Conservation (phyloP, 495 filamentous ascomycete species). For the Aspergillus avenaceus region DNA sequence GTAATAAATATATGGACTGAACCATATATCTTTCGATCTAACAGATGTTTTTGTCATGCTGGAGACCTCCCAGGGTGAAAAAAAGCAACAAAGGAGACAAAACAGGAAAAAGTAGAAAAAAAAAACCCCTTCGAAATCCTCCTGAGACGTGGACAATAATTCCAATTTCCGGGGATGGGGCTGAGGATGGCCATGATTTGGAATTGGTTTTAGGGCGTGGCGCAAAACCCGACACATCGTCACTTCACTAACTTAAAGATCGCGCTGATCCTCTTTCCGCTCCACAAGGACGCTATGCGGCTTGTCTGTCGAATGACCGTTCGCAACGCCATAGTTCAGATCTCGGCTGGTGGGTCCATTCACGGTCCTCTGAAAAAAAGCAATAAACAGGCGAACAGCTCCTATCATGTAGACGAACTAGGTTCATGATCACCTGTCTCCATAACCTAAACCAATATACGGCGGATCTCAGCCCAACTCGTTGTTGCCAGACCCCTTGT, state of each 20-base stretch:
- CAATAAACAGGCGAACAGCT: slow-evolving; percentile 13
- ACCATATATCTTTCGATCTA: slow-evolving; percentile 1
- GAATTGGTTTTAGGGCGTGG: slow-evolving; percentile 21
- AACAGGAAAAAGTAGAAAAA: slow-evolving; percentile 5
- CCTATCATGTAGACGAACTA: slow-evolving; percentile 18
- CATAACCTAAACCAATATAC: slow-evolving; percentile 19
- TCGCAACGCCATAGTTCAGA: slow-evolving; percentile 7
- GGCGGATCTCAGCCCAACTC: slow-evolving; percentile 13
- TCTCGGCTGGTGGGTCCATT: slow-evolving; percentile 16
- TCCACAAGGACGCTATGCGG: slow-evolving; percentile 14
- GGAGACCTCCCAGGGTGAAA: slow-evolving; percentile 1
- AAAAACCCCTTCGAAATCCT: neutral
- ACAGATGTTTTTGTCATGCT: slow-evolving; percentile 16
- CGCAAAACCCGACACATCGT: slow-evolving; percentile 16
- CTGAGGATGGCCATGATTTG: slow-evolving; percentile 13
- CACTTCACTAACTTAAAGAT: slow-evolving; percentile 3
- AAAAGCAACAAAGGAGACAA: slow-evolving; percentile 5
- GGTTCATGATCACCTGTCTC: slow-evolving; percentile 15
- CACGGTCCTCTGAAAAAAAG: slow-evolving; percentile 7
- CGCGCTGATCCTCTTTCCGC: slow-evolving; percentile 16
- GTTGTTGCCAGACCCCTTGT: slow-evolving; percentile 1
- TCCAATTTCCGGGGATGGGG: slow-evolving; percentile 19
- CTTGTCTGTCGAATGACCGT: slow-evolving; percentile 11
- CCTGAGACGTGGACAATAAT: slow-evolving; percentile 7
- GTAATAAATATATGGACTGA: slow-evolving; percentile 21